Evolutionary conservation across 2,329 filamentous ascomycete species (phyloP).

Genomic region (Neonectria hederae): DNA sequence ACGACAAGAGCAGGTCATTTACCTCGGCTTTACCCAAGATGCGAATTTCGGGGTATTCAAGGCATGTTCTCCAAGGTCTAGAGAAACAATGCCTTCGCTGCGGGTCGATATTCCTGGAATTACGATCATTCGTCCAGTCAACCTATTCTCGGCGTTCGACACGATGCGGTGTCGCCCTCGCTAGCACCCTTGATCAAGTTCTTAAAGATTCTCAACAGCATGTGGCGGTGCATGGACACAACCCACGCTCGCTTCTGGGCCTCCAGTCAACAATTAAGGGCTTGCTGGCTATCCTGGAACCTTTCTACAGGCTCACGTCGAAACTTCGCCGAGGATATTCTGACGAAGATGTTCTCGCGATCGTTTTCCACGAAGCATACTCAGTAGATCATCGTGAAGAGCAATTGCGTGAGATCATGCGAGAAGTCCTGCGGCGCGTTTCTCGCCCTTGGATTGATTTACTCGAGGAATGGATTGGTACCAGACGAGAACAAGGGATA

Average conservation of each 20-base stretch:
- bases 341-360: constrained; percentile 71
- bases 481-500: constrained; percentile 66
- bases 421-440: constrained; percentile 71
- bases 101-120: constrained; percentile 57
- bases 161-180: constrained; percentile 62
- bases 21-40: constrained; percentile 55
- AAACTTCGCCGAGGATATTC: constrained; percentile 55
- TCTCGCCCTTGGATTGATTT: constrained; percentile 73
- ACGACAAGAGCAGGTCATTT: constrained; percentile 63
- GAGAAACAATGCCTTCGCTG: constrained; percentile 58
- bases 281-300: constrained; percentile 58
- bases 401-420: constrained; percentile 70
- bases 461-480: constrained; percentile 79
- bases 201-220: constrained; percentile 60
- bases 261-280: constrained; percentile 61
- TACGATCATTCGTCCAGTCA: constrained; percentile 57
- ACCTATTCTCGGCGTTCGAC: constrained; percentile 57
- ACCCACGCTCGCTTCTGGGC: constrained; percentile 60
- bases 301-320: constrained; percentile 61
- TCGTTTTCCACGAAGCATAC: constrained; percentile 69
- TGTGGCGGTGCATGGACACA: constrained; percentile 55
- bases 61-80: constrained; percentile 57
- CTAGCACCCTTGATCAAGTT: constrained; percentile 58
- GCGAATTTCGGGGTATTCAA: constrained; percentile 66
- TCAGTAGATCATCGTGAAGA: constrained; percentile 70